A percentile compares a stretch with the other conserved stretches of the same genome.
phyloP scores from a whole-genome alignment of 208 protist genomes.

The Leptomonas pyrrhocoris region DNA sequence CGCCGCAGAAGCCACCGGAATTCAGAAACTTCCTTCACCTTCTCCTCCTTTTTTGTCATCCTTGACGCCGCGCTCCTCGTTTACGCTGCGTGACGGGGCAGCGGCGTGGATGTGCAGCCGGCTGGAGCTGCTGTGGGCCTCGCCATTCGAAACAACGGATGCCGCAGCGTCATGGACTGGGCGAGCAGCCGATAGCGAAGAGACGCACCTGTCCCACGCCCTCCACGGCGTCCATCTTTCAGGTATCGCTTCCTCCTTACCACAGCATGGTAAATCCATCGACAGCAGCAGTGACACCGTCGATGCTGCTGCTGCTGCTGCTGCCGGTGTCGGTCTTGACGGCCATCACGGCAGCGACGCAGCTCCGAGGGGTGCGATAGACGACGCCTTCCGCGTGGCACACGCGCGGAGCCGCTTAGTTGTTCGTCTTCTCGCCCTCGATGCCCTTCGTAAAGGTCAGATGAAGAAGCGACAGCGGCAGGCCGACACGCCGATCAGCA shows the following conservation, averaged over 20 bases:
- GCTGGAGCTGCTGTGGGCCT: constrained; percentile 27
- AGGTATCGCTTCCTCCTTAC: background rate
- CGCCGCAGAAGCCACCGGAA: too few relatives aligned
- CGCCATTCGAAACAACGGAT: background rate
- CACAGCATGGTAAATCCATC: background rate
- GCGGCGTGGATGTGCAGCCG: constrained; percentile 33
- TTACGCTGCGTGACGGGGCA: constrained; percentile 11
- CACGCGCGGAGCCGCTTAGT: constrained; percentile 20
- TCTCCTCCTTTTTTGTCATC: too few relatives aligned
- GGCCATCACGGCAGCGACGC: background rate
- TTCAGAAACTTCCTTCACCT: too few relatives aligned
- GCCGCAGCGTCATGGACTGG: background rate
- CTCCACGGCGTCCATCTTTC: background rate
- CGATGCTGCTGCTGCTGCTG: background rate
- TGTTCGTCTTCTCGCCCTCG: constrained; percentile 23
- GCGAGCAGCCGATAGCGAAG: background rate
- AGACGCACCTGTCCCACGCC: background rate
- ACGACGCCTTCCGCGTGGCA: background rate
- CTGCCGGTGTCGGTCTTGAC: background rate
- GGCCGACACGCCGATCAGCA: background rate
- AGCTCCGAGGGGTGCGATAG: background rate
- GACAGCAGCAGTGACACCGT: background rate
- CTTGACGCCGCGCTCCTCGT: background rate
- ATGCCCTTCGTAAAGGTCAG: background rate
- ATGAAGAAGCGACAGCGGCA: background rate